A percentile compares a stretch with the other conserved stretches of the same genome.
phyloP scores from a whole-genome alignment of 495 filamentous ascomycete species.

The Echria macrotheca region DNA sequence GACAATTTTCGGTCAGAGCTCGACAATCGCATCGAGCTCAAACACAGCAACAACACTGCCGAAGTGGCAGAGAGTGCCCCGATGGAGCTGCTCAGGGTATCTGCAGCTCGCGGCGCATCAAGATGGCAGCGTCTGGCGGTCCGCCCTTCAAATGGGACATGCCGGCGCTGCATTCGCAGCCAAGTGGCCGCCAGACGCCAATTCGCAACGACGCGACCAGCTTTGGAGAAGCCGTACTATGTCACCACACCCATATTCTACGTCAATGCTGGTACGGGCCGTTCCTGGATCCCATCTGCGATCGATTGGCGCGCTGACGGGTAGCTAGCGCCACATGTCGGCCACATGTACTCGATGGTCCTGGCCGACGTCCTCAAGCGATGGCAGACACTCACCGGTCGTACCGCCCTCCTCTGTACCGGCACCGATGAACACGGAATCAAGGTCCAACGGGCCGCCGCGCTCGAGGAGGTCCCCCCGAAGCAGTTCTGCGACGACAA shows the following conservation, averaged over 20 bases:
- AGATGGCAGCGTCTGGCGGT: slow-evolving; percentile 11
- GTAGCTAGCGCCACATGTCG: slow-evolving; percentile 76
- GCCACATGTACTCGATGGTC: slow-evolving; percentile 90
- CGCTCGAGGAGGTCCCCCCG: slow-evolving; percentile 48
- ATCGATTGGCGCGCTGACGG: slow-evolving; percentile 15
- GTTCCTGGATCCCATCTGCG: not conserved
- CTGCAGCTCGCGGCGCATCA: slow-evolving; percentile 16
- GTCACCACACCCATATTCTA: slow-evolving; percentile 98
- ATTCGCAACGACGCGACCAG: not conserved
- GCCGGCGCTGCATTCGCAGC: slow-evolving; percentile 14
- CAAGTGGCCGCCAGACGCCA: not conserved
- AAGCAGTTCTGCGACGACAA: slow-evolving; percentile 55
- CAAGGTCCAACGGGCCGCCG: slow-evolving; percentile 90
- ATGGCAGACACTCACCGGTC: slow-evolving; percentile 75
- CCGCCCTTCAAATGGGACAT: slow-evolving; percentile 20
- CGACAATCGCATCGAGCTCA: no score
- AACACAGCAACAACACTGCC: not conserved
- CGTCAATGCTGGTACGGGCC: slow-evolving; percentile 81
- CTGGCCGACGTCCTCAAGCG: slow-evolving; percentile 87
- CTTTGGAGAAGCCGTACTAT: slow-evolving; percentile 77
- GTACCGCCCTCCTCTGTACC: slow-evolving; percentile 68
- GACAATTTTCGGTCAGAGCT: no score
- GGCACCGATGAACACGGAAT: slow-evolving; percentile 98
- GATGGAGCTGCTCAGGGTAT: slow-evolving; percentile 20
- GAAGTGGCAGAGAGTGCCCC: not conserved